Percentiles rank a stretch among this genome's conserved stretches.
phyloP scores from a whole-genome alignment of 2,329 filamentous ascomycete species.

The Trichoderma asperellum region DNA sequence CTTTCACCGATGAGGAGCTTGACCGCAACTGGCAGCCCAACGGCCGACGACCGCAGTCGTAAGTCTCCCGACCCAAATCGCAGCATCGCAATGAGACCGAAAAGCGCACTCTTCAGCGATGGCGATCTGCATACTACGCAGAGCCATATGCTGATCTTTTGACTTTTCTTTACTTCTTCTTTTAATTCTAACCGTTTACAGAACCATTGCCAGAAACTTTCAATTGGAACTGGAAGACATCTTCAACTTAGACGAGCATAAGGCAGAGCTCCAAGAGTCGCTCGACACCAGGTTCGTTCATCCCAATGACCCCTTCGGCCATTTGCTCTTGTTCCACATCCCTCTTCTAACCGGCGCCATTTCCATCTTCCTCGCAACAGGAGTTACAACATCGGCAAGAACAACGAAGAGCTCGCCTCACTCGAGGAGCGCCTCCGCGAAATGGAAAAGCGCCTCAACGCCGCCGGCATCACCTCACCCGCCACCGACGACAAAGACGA shows the following conservation, averaged over 20 bases:
- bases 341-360: not conserved
- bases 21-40: constrained; percentile 81
- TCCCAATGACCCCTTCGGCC: not conserved
- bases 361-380: constrained; percentile 49
- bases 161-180: not conserved
- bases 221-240: constrained; percentile 84
- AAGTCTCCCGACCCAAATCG: constrained; percentile 47
- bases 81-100: constrained; percentile 12
- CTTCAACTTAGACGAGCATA: constrained; percentile 81
- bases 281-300: constrained; percentile 77
- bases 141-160: not conserved
- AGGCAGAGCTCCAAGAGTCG: constrained; percentile 73
- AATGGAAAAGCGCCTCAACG: constrained; percentile 76
- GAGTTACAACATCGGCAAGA: constrained; percentile 75
- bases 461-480: constrained; percentile 34
- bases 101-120: constrained; percentile 19
- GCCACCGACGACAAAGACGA: constrained; percentile 23
- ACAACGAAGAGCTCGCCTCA: constrained; percentile 79
- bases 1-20: constrained; percentile 67
- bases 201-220: constrained; percentile 86
- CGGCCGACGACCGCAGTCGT: constrained; percentile 81
- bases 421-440: constrained; percentile 83
- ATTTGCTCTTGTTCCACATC: not conserved
- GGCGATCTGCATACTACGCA: not conserved
- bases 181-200: constrained; percentile 43